Evolutionary conservation across 805 yeast species (phyloP), one percentile per base, ranked within the genome.

Genomic region (Zygotorulaspora danielsina): DNA sequence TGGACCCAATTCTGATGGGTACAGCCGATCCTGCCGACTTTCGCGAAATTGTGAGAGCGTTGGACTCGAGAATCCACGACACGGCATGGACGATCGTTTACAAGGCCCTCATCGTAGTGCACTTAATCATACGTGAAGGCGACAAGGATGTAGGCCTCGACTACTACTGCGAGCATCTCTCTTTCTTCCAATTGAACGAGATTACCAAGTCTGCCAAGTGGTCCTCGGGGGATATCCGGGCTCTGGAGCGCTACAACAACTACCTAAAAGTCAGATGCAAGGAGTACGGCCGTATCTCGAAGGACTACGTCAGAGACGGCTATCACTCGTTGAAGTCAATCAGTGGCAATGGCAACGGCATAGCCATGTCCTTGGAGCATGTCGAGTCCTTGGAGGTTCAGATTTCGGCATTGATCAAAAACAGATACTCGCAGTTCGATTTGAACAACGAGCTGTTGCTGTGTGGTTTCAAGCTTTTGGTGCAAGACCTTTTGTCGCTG

Each of bases 121-220:
- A 93, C 67, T 78, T 88, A 34, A 80, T 93, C 89, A 78, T 90
- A 32, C 76, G 96, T 36, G 97, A 93, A 57, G 97, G 97, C 15
- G 88, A 84, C 44, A 74, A 70, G 33, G 80, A 85, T 53, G 81
- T 77, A n/a, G 76, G 89, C 0, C 69, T 90, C 49, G 64, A 72
- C 29, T 88, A 72, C 64, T 68, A 77, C 42, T 63, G 75, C 42
- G 63, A 65, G 11, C 71, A 70, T 50, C 74, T 71, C 34, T 69
- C 71, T 41, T 73, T 73, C 66, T 71, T 77, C 57, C 74, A 72
- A 48, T 70, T 63, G 51, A 73, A 45, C 58, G 65, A 50, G 26
- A 61, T 46, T 26, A 28, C 46, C 32, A 41, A 48, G 25, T 66
- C 69, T 19, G 66, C 63, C 13, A 50, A 53, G 44, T 47, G 63